Conservation (phyloP, 805 yeast species). For the Saturnispora dispora region DNA sequence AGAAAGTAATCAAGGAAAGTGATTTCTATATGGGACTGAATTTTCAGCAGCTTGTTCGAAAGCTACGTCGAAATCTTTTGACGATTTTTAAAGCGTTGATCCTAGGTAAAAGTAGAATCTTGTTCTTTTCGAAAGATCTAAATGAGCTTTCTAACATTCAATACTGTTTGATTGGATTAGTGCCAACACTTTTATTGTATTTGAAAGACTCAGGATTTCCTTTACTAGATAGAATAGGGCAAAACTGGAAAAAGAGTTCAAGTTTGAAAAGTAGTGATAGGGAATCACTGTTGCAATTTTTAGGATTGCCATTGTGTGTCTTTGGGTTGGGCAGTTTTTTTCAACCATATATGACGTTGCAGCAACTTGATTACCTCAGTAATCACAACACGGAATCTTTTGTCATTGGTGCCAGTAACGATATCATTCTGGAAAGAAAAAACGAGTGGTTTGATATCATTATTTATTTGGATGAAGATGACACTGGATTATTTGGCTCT, state of each 20-base stretch:
- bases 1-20: constrained; percentile 36
- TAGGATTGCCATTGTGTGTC: constrained; percentile 81
- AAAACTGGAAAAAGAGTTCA: constrained; percentile 46
- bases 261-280: constrained; percentile 73
- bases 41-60: constrained; percentile 51
- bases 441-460: constrained; percentile 56
- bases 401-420: constrained; percentile 82
- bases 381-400: constrained; percentile 51
- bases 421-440: constrained; percentile 61
- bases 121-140: constrained; percentile 73
- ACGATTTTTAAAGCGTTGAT: constrained; percentile 62
- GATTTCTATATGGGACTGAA: constrained; percentile 69
- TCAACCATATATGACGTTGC: constrained; percentile 90
- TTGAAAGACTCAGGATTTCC: constrained; percentile 80
- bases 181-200: constrained; percentile 70
- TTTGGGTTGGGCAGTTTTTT: constrained; percentile 84
- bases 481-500: constrained; percentile 7
- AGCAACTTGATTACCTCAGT: constrained; percentile 70
- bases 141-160: constrained; percentile 76
- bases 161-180: constrained; percentile 70
- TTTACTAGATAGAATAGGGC: constrained; percentile 37
- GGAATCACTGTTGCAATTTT: constrained; percentile 61
- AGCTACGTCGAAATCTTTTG: constrained; percentile 50
- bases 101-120: constrained; percentile 60
- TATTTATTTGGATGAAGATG: constrained; percentile 51